Base-by-base conservation (phyloP, 139 green algal species). In the Pleodorina starrii region DNA sequence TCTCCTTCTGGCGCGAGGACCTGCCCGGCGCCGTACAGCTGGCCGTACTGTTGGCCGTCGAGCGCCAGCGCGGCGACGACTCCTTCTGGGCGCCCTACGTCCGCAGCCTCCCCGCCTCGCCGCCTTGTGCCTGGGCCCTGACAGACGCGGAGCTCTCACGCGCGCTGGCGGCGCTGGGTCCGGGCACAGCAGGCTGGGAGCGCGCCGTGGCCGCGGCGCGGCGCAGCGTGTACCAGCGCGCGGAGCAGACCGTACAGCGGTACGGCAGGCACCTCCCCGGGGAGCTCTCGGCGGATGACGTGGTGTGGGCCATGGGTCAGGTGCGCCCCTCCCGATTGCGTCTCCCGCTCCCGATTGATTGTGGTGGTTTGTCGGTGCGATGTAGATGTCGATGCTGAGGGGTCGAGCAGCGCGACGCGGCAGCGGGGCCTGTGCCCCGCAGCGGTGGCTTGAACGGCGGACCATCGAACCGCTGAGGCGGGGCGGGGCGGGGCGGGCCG, bases 1-100 rank as follows among this genome's bases (percentile, higher is more conserved):
- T 82, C 10, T 82, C 78, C 21, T n/a, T 86, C 7, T 85, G 51
- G 54, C 9, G 46, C 1, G 25, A 35, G n/a, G 54, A 87, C 38
- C 75, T 93, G 10, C 77, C 85, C 1, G 72, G 42, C 2, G 27
- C 40, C 1, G 32, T 72, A 40, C 74, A 85, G 74, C 87, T 93
- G 25, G 90, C 86, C 9, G 25, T 91, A 35, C 51, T 91, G 63
- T 66, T 93, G 0, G 90, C 90, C 12, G 36, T 75, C 21, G 90
- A 93, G 43, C 71, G 72, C 2, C n/a, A 0, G 1, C 63, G 88
- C 40, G 90, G 87, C 23, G 48, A 84, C 2, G 42, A 51, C 43
- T 90, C 81, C 1, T 85, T 74, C 76, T 93, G 87, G 86, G 43
- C 77, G 25, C 90, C 87, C 14, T 93, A 93, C 82, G 85, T 93